Percentiles rank a stretch among this genome's conserved stretches.
Evolutionary conservation across 2,329 filamentous ascomycete genomes (phyloP).

Genomic region (Sordariomycetes sp.): DNA sequence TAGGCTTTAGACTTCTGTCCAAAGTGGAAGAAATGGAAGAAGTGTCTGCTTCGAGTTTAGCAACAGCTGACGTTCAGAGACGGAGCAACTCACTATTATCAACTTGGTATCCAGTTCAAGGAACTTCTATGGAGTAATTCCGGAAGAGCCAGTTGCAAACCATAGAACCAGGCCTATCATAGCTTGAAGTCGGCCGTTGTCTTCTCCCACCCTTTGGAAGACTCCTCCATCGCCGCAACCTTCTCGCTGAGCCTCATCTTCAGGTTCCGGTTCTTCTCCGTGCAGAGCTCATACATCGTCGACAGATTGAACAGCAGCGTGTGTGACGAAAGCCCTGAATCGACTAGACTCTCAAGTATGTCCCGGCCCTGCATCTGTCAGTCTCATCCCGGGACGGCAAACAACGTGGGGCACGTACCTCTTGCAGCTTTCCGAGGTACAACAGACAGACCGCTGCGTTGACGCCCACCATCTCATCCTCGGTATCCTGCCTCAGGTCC

Average conservation of each 20-base stretch:
- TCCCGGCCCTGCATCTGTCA: slow-evolving; percentile 43
- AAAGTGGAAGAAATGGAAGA: no score
- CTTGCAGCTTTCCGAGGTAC: slow-evolving; percentile 68
- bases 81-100: no score
- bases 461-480: slow-evolving; percentile 64
- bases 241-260: slow-evolving; percentile 66
- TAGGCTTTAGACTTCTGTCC: no score
- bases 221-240: slow-evolving; percentile 51
- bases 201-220: slow-evolving; percentile 58
- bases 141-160: no score
- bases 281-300: slow-evolving; percentile 87
- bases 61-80: no score
- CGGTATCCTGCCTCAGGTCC: slow-evolving; percentile 27
- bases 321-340: slow-evolving; percentile 58
- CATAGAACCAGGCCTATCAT: slow-evolving; percentile 27
- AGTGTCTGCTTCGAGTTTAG: no score
- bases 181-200: slow-evolving; percentile 70
- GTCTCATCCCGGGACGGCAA: background rate
- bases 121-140: no score
- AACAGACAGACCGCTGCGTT: slow-evolving; percentile 79
- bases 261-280: slow-evolving; percentile 59
- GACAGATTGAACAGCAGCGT: slow-evolving; percentile 81
- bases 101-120: no score
- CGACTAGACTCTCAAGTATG: slow-evolving; percentile 58
- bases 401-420: slow-evolving; percentile 36